Evolutionary conservation across 1,284 basidiomycete species (phyloP).

Genomic region (Leccinum pachyderme): DNA sequence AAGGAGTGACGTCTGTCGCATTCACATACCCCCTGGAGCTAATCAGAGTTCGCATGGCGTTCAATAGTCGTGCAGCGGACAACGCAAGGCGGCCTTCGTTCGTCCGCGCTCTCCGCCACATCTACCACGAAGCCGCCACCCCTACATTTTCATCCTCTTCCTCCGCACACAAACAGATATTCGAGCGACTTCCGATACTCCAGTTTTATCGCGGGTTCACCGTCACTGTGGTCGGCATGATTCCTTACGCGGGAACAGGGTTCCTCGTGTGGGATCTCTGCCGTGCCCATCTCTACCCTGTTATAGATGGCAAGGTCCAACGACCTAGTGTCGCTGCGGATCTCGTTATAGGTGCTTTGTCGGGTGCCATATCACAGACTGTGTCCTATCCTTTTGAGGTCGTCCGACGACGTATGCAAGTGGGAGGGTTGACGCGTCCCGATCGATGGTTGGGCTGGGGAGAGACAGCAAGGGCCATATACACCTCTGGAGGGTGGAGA

Average conservation of each 20-base stretch:
- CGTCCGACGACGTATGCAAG: conserved; percentile 91
- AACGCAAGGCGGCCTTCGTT: conserved; percentile 55
- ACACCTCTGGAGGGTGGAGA: conserved; percentile 68
- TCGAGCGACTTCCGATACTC: conserved; percentile 65
- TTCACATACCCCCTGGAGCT: conserved; percentile 95
- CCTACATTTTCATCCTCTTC: conserved; percentile 26
- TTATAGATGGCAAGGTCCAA: conserved; percentile 36
- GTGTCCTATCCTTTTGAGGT: conserved; percentile 97
- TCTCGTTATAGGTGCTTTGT: conserved; percentile 85
- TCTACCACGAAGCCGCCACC: conserved; percentile 67
- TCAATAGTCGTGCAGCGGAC: conserved; percentile 60
- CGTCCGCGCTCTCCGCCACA: conserved; percentile 55
- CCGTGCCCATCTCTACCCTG: conserved; percentile 61
- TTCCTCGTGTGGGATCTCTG: conserved; percentile 92
- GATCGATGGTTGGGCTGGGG: conserved; percentile 78
- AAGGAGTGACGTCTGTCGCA: conserved; percentile 86
- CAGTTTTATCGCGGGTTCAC: conserved; percentile 97
- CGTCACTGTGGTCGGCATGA: conserved; percentile 88
- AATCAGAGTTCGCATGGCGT: conserved; percentile 94
- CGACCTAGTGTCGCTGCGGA: conserved; percentile 52
- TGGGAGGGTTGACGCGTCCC: conserved; percentile 81
- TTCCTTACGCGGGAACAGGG: conserved; percentile 95
- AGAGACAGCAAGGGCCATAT: conserved; percentile 75
- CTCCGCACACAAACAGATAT: conserved; percentile 32
- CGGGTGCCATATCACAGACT: conserved; percentile 88